Conservation (phyloP, 768 basidiomycete species). For the Podaxis carcinomalis region DNA sequence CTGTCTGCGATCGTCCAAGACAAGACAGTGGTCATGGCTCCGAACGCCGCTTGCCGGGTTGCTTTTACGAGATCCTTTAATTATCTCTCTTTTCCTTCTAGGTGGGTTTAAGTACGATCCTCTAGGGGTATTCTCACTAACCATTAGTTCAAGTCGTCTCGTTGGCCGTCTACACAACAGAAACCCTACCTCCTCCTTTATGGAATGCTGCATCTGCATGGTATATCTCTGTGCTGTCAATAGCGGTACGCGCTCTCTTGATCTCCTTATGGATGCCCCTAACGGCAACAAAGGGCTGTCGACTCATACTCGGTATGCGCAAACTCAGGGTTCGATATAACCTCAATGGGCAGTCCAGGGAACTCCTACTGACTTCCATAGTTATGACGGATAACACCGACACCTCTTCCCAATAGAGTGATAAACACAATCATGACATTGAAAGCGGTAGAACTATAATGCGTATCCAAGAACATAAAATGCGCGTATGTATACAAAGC, state of each 20-base stretch:
- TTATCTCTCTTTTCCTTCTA: conserved; percentile 4
- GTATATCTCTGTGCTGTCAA: conserved; percentile 13
- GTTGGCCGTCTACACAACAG: conserved; percentile 8
- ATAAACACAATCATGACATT: not conserved
- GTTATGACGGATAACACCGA: not conserved
- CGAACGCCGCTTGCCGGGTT: conserved; percentile 9
- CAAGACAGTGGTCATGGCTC: conserved; percentile 3
- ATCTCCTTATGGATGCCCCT: not conserved
- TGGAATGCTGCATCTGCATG: conserved; percentile 16
- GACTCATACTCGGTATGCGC: conserved; percentile 14
- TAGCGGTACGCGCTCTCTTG: conserved; percentile 6
- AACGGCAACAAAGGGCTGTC: conserved; percentile 10
- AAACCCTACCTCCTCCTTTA: not conserved
- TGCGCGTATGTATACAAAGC: not conserved
- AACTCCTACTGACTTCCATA: not conserved
- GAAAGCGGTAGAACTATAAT: not conserved
- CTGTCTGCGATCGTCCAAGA: not conserved
- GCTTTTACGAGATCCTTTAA: conserved; percentile 11
- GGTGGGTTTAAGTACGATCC: not conserved
- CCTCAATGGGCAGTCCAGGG: not conserved
- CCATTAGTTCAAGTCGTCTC: conserved; percentile 3
- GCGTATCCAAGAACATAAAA: not conserved
- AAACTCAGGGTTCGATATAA: not conserved
- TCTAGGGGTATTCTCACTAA: too few relatives aligned
- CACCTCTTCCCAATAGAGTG: not conserved